Percentiles rank a stretch among this genome's conserved stretches.
Evolutionary conservation across 2,329 filamentous ascomycete species (phyloP).

Genomic region (Penicillium sp.): DNA sequence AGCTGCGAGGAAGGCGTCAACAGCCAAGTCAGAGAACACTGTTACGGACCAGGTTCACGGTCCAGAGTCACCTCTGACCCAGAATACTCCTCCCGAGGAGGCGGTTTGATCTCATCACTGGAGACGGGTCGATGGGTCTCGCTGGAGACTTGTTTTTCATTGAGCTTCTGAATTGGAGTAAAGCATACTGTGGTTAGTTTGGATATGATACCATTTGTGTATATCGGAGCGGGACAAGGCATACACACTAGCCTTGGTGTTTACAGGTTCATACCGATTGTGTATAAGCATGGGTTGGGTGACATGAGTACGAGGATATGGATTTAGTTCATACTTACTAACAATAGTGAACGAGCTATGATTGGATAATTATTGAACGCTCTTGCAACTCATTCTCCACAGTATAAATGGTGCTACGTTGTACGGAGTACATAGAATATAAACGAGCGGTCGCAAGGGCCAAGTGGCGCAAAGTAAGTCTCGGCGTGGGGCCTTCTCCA

Average conservation of each 20-base stretch:
- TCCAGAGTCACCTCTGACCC: background rate
- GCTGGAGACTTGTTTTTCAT: background rate
- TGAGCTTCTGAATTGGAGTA: background rate
- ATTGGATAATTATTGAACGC: background rate
- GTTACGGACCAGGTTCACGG: constrained; percentile 8
- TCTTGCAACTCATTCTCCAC: too few relatives aligned
- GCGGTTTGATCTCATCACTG: background rate
- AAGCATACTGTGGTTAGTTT: background rate
- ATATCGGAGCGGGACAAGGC: background rate
- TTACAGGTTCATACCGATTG: background rate
- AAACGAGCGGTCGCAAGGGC: too few relatives aligned
- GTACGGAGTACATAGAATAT: too few relatives aligned
- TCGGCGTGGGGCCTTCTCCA: background rate
- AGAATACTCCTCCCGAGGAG: background rate
- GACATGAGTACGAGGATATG: background rate
- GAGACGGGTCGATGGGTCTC: background rate
- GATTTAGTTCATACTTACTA: background rate
- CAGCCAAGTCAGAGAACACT: constrained; percentile 12
- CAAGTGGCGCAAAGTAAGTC: background rate
- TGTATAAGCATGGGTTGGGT: background rate
- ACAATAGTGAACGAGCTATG: background rate
- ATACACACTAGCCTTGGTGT: background rate
- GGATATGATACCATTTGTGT: background rate
- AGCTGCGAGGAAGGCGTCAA: constrained; percentile 17
- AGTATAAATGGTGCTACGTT: too few relatives aligned